A percentile compares a stretch with the other conserved stretches of the same genome.
Evolutionary conservation across 345 rosid genomes (phyloP).

Genomic region (Syzygium grande): DNA sequence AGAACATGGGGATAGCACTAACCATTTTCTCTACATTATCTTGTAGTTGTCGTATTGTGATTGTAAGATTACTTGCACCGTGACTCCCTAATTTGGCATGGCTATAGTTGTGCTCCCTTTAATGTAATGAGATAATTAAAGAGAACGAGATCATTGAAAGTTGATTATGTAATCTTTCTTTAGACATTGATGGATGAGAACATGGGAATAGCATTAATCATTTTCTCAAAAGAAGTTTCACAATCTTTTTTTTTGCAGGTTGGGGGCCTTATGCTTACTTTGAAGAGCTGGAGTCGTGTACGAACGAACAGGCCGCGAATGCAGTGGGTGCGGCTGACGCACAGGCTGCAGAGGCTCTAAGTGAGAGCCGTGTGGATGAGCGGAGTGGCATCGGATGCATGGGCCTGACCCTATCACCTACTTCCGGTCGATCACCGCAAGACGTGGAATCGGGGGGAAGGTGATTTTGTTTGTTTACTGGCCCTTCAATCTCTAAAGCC

Average conservation of each 20-base stretch:
- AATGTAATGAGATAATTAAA: neutral
- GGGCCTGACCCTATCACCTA: neutral
- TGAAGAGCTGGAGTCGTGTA: neutral
- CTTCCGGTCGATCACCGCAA: neutral
- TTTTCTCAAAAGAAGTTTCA: neutral
- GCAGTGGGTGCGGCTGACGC: too few species aligned
- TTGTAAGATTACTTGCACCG: neutral
- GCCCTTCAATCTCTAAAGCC: neutral
- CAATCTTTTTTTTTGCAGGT: neutral
- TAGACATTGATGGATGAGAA: neutral
- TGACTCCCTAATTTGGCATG: neutral
- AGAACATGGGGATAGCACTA: neutral
- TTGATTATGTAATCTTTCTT: neutral
- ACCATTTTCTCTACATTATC: neutral
- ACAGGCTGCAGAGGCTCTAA: neutral
- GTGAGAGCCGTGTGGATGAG: neutral
- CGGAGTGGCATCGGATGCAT: neutral
- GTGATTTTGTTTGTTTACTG: neutral
- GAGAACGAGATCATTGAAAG: neutral
- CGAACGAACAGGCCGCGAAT: neutral
- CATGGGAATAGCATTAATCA: neutral
- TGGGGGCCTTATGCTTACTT: neutral
- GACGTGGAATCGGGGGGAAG: constrained; percentile 43
- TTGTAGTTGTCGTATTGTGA: neutral
- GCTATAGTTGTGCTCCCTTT: neutral